These are phyloP conservation scores for Halenospora varia DNA, from an alignment of 495 filamentous ascomycete species.

Conservation along the genomic window DNA sequence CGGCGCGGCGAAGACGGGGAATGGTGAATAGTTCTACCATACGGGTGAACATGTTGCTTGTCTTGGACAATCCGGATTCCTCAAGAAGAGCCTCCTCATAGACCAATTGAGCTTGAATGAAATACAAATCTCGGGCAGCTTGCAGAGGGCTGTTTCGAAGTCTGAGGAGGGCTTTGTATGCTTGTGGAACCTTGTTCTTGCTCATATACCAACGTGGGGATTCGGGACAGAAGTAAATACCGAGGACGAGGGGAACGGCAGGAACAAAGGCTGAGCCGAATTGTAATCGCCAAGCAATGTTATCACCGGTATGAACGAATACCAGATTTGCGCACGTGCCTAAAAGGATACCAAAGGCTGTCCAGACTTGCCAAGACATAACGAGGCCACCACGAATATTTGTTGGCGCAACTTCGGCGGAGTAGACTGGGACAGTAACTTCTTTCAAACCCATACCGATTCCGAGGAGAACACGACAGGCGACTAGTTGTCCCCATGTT, in stretches of 20 bases:
- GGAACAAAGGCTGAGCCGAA: constrained; percentile 76
- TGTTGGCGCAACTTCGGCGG: constrained; percentile 74
- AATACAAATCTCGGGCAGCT: constrained; percentile 73
- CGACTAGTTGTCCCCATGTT: constrained; percentile 58
- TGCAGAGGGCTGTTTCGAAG: constrained; percentile 65
- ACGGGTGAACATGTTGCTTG: constrained; percentile 45
- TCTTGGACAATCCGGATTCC: too few relatives aligned
- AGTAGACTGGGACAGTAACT: constrained; percentile 67
- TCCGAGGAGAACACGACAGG: constrained; percentile 61
- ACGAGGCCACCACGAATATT: constrained; percentile 71
- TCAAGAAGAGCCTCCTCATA: constrained; percentile 41
- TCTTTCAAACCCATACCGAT: constrained; percentile 68
- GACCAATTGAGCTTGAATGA: constrained; percentile 57
- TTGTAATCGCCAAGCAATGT: constrained; percentile 72
- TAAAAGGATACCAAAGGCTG: constrained; percentile 61
- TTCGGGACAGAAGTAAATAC: constrained; percentile 73
- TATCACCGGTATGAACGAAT: constrained; percentile 46
- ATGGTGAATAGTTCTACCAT: constrained; percentile 55
- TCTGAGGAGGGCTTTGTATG: constrained; percentile 54
- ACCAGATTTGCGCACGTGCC: constrained; percentile 69
- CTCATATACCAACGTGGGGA: constrained; percentile 62
- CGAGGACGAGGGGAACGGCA: constrained; percentile 59
- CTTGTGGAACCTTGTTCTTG: constrained; percentile 59
- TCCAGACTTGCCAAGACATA: constrained; percentile 91
- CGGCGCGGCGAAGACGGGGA: constrained; percentile 57